Evolutionary conservation across 192 early-diverging fungal species (phyloP), one percentile per base, ranked within the genome.

Genomic region (Linnemannia elongata): DNA sequence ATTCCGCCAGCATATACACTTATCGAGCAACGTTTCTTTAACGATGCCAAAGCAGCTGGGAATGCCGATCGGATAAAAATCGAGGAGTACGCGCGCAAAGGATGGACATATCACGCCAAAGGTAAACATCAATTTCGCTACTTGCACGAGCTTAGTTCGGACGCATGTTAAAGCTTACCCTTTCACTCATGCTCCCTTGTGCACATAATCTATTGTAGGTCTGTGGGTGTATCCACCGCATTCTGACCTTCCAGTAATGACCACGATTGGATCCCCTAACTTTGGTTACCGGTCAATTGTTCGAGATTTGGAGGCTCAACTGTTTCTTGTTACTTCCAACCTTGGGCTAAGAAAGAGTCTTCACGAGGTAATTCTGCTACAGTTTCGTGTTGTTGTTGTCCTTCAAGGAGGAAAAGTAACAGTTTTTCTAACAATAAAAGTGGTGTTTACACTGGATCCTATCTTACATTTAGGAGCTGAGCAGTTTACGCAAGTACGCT

Each of bases 51-150:
- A 9, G 52, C 77, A 10, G 72, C 72, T n/a, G 76, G 89, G 10
- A 90, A 88, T 42, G 82, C 79, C 1, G 88, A 93, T 9, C 83
- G 88, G 54, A 94, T 97, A 72, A 87, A 90, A 7, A 93, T 98
- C 27, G 89, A 91, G 47, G 98, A 99, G 89, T 99, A 96, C 84
- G 82, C 86, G 18, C 84, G 96, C 42, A 82, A 88, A 8, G 94
- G 94, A 36, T 99, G 98, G 98, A 99, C 98, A 1, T 99, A 94
- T 84, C 98, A 99, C 83, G 97, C 95, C 4, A 99, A 99, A 94
- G 97, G 96, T 96, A 89, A 89, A 68, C 2, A 66, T 33, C 30
- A 30, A 15, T 0, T 52, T 22, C 18, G 17, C 20, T 52, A 45
- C 49, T 52, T 20, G 49, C 17, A 52, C 18, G 49, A 20, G 1